Base-by-base conservation (phyloP, 2,329 filamentous ascomycete genomes). In the Neonectria magnoliae region DNA sequence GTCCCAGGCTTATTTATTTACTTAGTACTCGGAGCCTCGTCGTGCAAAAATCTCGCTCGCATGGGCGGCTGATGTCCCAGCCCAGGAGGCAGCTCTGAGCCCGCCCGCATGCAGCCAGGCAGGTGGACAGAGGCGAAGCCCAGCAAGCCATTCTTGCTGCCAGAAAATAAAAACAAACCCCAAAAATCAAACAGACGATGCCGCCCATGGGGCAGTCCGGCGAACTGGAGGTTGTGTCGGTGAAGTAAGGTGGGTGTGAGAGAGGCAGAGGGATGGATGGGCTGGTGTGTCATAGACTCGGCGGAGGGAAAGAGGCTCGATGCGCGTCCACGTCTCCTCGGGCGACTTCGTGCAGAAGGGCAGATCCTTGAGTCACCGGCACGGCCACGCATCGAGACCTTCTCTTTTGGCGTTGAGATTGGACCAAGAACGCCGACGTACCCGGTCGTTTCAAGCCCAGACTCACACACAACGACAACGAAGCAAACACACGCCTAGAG, bases 1-100 rank as follows among this genome's bases (percentile, higher is more conserved):
- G 14, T 16, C 36, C 14, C 6, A n/a, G 36, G 14, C 36, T 38
- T 38, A n/a, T 38, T 60, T 53, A 60, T 60, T 53, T 53, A 60
- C 16, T 48, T 16, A 10, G 47, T 52, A 25, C 25, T 25, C 36
- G 36, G 7, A n/a, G 36, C 36, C 36, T 38, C 36, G 36, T 38
- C 7, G 14, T 38, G 36, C 33, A 36, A 16, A 36, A 25, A 3
- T 25, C 25, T 25, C 25, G 14, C 33, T 16, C 13, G 33, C 33
- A 36, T 36, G 29, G 29, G 14, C 31, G 31, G 31, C 31, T 36
- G 31, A 36, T 36, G 31, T 25, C 31, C 31, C 31, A 36, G 31
- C 33, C 25, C 25, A 25, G 25, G 25, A 38, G 36, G 36, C 36
- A 38, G 14, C 36, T 38, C 36, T 38, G 36, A n/a, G 36, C 14